Evolutionary conservation across 2,329 filamentous ascomycete species (phyloP), one percentile per base, ranked within the genome.

Genomic region (Aaosphaeria pasadenensis): DNA sequence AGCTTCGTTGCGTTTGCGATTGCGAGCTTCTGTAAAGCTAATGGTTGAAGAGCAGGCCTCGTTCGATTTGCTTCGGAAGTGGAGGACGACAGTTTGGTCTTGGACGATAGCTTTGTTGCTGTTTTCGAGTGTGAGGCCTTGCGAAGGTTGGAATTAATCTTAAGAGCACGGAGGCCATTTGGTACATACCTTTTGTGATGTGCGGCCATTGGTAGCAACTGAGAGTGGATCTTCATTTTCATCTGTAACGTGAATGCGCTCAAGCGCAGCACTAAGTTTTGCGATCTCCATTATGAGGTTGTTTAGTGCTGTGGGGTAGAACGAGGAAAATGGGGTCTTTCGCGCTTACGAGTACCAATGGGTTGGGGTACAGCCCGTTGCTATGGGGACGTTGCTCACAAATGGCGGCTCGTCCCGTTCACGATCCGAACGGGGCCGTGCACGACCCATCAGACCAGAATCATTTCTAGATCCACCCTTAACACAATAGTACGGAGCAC

Each of bases 211-310:
- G 82, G 78, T 46, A 74, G 74, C 31, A 76, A 72, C 50, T 89
- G 66, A 47, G 17, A 24, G 17, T 24, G 17, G 17, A 24, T 75
- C 72, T 47, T 74, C 86, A 66, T 92, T 95, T 73, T 96, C 91
- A 66, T 96, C 91, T 61, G 88, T 87, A 53, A 96, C 89, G 17
- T 88, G 87, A 74, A 96, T 83, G 71, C 86, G 86, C 83, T 96
- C 91, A 66, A 97, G 89, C 62, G 89, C 88, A 73, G 88, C 79
- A 74, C 96, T 91, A 42, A 97, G 79, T 44, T 83, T 84, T 59
- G 88, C 83, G 50, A 88, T 82, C 55, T 91, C 83, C 88, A 92
- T 81, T 39, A 46, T 54, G 47, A 24, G 17, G 17, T 24, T 24
- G 17, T 24, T 24, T 24, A 24, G 17, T 24, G 17, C 17, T 24